Base-by-base conservation (phyloP, 306 rosid genomes). In the Malus orientalis region DNA sequence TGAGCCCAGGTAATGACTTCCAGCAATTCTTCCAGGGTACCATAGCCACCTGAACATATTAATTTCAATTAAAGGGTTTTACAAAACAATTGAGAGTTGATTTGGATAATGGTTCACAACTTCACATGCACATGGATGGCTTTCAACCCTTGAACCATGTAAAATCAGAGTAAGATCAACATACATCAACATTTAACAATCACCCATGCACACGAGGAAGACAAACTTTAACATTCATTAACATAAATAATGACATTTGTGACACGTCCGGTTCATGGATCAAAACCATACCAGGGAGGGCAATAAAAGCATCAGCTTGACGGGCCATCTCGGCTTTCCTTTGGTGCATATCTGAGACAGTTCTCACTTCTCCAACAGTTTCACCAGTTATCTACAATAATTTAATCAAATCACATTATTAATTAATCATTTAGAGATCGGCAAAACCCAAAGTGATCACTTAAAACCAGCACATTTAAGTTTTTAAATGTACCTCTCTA, bases 1-100 rank as follows among this genome's bases (percentile, higher is more conserved):
- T 96, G 99, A 81, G 99, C 99, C 99, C 99, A 96, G 38, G 99
- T 96, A 82, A 96, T 96, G 74, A 96, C 96, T 87, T 96, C 99
- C 5, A 96, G 91, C 85, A 96, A 88, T 82, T 96, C 99, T 80
- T 96, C 99, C 54, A 96, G 93, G 9, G 99, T 96, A 63, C 99
- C 99, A 74, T 96, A 96, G 32, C 99, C 99, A 70, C 99, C 99
- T 96, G 63, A 69, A 20, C 29, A 74, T 15, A 60, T 7, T 42
- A 42, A 59, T 25, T 40, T 15, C 6, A 11, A 20, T 27, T 19
- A 22, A 19, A 33, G 25, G 70, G n/a, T 36, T 15, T 19, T 11
- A 36, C 22, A 10, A 10, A 9, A 33, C 49, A 66, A 18, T 5
- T 66, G 49, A 32, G 69, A 32, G 44, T 64, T 63, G 12, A 18